phyloP scores from a whole-genome alignment of 1,284 basidiomycete genomes.

The Marasmius tenuissimus region DNA sequence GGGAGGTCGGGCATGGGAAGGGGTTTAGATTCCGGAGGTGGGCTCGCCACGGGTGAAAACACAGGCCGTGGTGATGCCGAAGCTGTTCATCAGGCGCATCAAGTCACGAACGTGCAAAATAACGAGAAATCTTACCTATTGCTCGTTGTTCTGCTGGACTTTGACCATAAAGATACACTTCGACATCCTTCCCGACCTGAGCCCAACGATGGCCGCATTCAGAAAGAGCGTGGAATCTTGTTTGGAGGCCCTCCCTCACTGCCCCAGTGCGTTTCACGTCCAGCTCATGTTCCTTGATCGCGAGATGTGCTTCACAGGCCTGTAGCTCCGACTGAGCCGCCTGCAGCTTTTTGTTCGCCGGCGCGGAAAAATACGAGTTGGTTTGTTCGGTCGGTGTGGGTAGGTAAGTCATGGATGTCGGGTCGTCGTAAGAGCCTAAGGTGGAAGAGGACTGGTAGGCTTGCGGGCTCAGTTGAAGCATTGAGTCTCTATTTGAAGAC shows the following conservation, averaged over 20 bases:
- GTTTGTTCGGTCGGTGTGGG: constrained; percentile 33
- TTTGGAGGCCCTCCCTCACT: constrained; percentile 59
- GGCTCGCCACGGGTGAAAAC: background rate
- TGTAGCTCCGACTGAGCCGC: constrained; percentile 73
- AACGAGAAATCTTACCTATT: background rate
- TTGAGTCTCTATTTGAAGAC: constrained; percentile 39
- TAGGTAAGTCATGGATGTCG: constrained; percentile 22
- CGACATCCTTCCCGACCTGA: constrained; percentile 63
- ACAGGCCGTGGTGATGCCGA: background rate
- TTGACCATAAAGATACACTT: constrained; percentile 19
- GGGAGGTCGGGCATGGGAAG: background rate
- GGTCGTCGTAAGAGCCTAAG: constrained; percentile 23
- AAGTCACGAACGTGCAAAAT: background rate
- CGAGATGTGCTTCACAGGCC: constrained; percentile 74
- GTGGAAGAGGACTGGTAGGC: constrained; percentile 33
- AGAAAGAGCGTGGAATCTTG: constrained; percentile 60
- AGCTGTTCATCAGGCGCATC: background rate
- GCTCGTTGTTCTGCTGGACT: constrained; percentile 1
- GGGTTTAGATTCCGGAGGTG: background rate
- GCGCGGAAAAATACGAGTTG: constrained; percentile 22
- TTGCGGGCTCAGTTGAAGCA: constrained; percentile 28
- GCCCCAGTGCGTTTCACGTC: constrained; percentile 48
- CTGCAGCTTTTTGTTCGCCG: constrained; percentile 48
- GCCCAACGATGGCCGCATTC: constrained; percentile 68
- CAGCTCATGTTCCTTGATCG: constrained; percentile 64